phyloP scores from a whole-genome alignment of 2,329 filamentous ascomycete genomes.

The Gyromitra esculenta region DNA sequence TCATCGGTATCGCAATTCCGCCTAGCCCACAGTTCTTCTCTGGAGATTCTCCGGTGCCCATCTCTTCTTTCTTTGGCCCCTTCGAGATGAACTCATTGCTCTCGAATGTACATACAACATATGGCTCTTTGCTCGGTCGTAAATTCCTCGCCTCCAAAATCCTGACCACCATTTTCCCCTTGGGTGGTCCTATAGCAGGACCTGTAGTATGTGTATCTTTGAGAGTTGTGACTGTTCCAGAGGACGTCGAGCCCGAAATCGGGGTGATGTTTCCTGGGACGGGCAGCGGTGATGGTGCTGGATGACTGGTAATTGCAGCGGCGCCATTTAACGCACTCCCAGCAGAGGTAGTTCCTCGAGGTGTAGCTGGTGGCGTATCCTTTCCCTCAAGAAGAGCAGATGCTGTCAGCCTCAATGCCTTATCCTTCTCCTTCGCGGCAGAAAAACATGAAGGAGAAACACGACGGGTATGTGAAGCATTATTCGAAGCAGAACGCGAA shows the following conservation, averaged over 20 bases:
- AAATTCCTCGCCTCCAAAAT: slow-evolving; percentile 86
- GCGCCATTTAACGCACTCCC: slow-evolving; percentile 59
- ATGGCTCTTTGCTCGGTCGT: slow-evolving; percentile 84
- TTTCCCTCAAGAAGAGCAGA: slow-evolving; percentile 52
- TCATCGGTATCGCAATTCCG: slow-evolving; percentile 94
- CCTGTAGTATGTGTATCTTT: slow-evolving; percentile 62
- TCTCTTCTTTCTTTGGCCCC: slow-evolving; percentile 73
- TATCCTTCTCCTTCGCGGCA: slow-evolving; percentile 34
- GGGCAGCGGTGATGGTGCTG: slow-evolving; percentile 31
- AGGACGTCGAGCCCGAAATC: slow-evolving; percentile 32
- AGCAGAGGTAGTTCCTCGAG: slow-evolving; percentile 60
- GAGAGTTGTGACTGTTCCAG: slow-evolving; percentile 12
- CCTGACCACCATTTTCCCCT: slow-evolving; percentile 88
- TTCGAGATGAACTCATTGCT: slow-evolving; percentile 95
- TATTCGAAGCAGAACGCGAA: slow-evolving; percentile 49
- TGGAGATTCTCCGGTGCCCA: slow-evolving; percentile 60
- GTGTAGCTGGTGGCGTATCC: slow-evolving; percentile 58
- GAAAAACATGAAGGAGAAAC: slow-evolving; percentile 55
- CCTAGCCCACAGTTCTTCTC: slow-evolving; percentile 43
- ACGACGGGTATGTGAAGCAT: slow-evolving; percentile 54
- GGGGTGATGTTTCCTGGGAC: slow-evolving; percentile 40
- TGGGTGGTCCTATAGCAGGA: slow-evolving; percentile 71
- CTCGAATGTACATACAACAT: slow-evolving; percentile 96
- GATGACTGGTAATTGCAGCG: slow-evolving; percentile 57
- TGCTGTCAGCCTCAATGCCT: slow-evolving; percentile 49